Percentiles rank a stretch among this genome's conserved stretches.
These are phyloP conservation scores for Penicillium flavigenum DNA, from an alignment of 495 filamentous ascomycete species.

Conservation along the genomic window DNA sequence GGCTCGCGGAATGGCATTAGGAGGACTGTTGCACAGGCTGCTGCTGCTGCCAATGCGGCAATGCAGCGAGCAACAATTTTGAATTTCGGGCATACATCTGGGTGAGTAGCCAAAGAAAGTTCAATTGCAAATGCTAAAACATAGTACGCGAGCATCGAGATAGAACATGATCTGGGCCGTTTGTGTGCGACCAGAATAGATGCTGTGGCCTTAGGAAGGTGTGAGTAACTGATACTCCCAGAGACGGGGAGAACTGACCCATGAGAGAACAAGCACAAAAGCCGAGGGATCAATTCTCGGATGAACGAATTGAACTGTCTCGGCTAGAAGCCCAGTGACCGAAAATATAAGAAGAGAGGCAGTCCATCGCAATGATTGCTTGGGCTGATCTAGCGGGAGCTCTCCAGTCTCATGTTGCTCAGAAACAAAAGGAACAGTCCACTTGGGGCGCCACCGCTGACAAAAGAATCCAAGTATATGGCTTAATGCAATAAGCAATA, in stretches of 20 bases:
- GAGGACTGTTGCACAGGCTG: constrained; percentile 53
- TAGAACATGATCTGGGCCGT: constrained; percentile 48
- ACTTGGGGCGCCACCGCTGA: constrained; percentile 43
- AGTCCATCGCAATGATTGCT: constrained; percentile 33
- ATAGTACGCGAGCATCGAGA: constrained; percentile 37
- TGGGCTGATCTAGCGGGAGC: constrained; percentile 25
- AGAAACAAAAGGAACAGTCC: constrained; percentile 49
- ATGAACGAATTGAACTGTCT: constrained; percentile 41
- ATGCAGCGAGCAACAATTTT: constrained; percentile 41
- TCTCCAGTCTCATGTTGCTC: constrained; percentile 40
- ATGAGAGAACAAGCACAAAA: constrained; percentile 40
- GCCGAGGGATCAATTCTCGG: constrained; percentile 25
- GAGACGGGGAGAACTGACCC: constrained; percentile 40
- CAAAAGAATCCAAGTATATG: constrained; percentile 32
- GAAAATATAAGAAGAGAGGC: constrained; percentile 43
- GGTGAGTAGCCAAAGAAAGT: constrained; percentile 35
- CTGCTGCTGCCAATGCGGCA: constrained; percentile 42
- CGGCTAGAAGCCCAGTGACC: constrained; percentile 38
- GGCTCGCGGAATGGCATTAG: constrained; percentile 72
- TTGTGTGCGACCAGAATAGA: constrained; percentile 46
- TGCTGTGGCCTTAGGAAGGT: constrained; percentile 38
- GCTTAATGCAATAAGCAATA: constrained; percentile 38
- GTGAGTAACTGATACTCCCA: constrained; percentile 11
- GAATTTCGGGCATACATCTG: constrained; percentile 20
- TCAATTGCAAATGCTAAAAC: constrained; percentile 39